Conservation (phyloP, 1,139 yeast genomes). For the Pichia sp. region DNA sequence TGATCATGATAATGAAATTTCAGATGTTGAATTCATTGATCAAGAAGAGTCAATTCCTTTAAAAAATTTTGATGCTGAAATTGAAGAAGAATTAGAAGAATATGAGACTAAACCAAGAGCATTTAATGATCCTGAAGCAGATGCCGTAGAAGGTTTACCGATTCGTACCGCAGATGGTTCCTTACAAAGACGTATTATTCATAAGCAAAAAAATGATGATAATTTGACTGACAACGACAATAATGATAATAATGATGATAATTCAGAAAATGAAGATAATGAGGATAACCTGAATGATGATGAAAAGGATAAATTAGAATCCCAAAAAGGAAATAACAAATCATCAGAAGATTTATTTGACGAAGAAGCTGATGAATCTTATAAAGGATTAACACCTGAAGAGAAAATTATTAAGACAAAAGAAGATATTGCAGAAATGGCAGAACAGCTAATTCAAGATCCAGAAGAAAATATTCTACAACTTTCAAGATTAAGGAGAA, state of each 20-base stretch:
- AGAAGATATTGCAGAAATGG: slow-evolving; percentile 79
- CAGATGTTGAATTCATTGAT: slow-evolving; percentile 17
- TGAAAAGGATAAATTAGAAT: too few species aligned
- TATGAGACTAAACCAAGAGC: slow-evolving; percentile 59
- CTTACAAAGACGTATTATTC: slow-evolving; percentile 51
- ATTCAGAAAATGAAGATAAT: slow-evolving; percentile 21
- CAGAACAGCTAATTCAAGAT: slow-evolving; percentile 73
- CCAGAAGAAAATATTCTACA: slow-evolving; percentile 79
- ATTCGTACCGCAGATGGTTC: slow-evolving; percentile 68
- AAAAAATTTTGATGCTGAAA: slow-evolving; percentile 6
- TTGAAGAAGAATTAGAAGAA: slow-evolving; percentile 39
- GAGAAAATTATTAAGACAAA: slow-evolving; percentile 57
- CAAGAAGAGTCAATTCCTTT: too few species aligned
- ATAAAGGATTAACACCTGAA: slow-evolving; percentile 47
- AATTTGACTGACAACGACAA: slow-evolving; percentile 14
- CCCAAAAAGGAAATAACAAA: slow-evolving; percentile 14
- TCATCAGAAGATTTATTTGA: slow-evolving; percentile 24
- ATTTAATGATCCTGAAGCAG: slow-evolving; percentile 33
- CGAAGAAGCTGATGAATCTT: slow-evolving; percentile 37
- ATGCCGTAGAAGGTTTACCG: slow-evolving; percentile 69
- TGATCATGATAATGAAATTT: slow-evolving; percentile 16
- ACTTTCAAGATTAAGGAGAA: slow-evolving; percentile 63
- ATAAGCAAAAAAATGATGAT: slow-evolving; percentile 28
- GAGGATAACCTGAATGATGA: slow-evolving; percentile 19
- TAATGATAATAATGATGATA: slow-evolving; percentile 25